A percentile compares a stretch with the other conserved stretches of the same genome.
Conservation (phyloP, 2,329 filamentous ascomycete species). For the Gnomoniopsis sp. region DNA sequence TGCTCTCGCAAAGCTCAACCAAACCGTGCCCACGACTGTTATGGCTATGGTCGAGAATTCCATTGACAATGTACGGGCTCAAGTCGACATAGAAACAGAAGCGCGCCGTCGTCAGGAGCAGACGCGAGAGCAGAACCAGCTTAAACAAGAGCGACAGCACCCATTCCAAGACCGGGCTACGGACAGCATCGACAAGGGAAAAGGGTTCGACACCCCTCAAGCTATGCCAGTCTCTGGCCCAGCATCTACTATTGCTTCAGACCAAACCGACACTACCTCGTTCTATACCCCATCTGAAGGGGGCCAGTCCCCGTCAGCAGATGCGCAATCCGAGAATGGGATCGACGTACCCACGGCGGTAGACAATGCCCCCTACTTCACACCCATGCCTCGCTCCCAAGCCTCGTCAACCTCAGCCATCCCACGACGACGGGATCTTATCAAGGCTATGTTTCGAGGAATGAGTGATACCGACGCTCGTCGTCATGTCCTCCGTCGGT, state of each 20-base stretch:
- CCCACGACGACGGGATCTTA: not conserved
- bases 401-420: not conserved
- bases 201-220: not conserved
- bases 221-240: not conserved
- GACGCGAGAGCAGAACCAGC: constrained; percentile 16
- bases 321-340: constrained; percentile 16
- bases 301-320: constrained; percentile 26
- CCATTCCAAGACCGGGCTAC: not conserved
- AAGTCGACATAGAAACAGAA: constrained; percentile 30
- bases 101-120: constrained; percentile 28
- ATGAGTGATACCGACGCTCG: not conserved
- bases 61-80: constrained; percentile 40
- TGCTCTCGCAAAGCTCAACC: constrained; percentile 35
- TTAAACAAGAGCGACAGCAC: constrained; percentile 17
- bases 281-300: not conserved
- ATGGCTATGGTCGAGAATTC: constrained; percentile 40
- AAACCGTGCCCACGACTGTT: constrained; percentile 38
- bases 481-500: not conserved
- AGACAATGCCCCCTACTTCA: not conserved
- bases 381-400: not conserved
- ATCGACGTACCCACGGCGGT: not conserved
- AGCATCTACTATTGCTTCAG: not conserved
- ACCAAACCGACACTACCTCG: not conserved
- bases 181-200: not conserved
- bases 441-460: not conserved